phyloP scores from a whole-genome alignment of 768 basidiomycete genomes.

The Cantharellus cinnabarinus region DNA sequence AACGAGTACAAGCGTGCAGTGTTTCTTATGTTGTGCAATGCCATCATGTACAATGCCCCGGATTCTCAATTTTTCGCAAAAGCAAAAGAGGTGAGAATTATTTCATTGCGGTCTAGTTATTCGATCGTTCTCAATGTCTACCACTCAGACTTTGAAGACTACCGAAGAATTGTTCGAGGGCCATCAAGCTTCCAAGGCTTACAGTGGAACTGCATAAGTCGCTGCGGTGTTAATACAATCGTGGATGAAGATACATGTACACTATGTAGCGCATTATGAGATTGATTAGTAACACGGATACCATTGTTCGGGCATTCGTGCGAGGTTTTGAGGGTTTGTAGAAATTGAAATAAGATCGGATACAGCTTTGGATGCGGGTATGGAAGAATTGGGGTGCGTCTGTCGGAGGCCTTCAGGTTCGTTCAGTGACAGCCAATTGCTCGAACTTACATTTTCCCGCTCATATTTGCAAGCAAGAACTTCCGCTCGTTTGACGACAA shows the following conservation, averaged over 20 bases:
- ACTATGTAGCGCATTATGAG: not conserved
- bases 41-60: conserved; percentile 89
- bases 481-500: conserved; percentile 61
- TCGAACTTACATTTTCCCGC: conserved; percentile 44
- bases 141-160: not conserved
- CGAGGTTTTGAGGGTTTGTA: conserved; percentile 67
- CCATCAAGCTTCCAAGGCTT: too few relatives aligned
- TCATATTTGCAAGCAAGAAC: conserved; percentile 72
- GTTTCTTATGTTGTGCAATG: conserved; percentile 87
- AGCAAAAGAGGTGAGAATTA: conserved; percentile 63
- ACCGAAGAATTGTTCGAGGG: not conserved
- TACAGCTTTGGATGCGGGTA: conserved; percentile 50
- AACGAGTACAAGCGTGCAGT: conserved; percentile 81
- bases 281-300: conserved; percentile 57
- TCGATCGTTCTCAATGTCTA: not conserved
- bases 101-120: not conserved
- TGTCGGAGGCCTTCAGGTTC: not conserved
- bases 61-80: conserved; percentile 71
- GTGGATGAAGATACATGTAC: not conserved
- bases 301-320: conserved; percentile 69
- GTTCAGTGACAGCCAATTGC: conserved; percentile 3
- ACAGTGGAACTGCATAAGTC: too few relatives aligned
- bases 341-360: conserved; percentile 68
- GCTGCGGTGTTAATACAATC: too few relatives aligned
- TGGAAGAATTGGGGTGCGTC: not conserved